A percentile compares a stretch with the other conserved stretches of the same genome.
These are phyloP conservation scores for Phyllostachys edulis DNA, from an alignment of 176 grass and related monocot species.

Conservation along the genomic window DNA sequence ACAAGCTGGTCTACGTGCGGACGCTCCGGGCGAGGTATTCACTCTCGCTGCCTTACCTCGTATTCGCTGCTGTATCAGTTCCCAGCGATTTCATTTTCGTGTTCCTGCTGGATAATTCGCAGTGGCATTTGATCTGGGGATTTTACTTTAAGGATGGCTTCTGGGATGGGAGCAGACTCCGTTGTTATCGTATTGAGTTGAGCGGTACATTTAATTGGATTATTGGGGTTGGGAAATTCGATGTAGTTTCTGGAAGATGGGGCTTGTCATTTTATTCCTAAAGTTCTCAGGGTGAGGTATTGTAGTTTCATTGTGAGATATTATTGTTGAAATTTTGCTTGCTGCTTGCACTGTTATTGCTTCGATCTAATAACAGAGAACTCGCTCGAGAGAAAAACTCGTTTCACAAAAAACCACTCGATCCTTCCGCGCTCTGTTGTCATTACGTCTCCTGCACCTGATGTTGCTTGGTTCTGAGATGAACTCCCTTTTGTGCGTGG, in stretches of 20 bases:
- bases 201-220: not conserved
- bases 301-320: not conserved
- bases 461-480: too few species aligned
- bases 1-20: conserved; percentile 91
- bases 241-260: not conserved
- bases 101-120: not conserved
- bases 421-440: too few species aligned
- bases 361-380: too few species aligned
- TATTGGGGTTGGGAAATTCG: not conserved
- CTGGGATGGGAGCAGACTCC: not conserved
- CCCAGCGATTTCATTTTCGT: not conserved
- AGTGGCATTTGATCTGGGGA: not conserved
- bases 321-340: too few species aligned
- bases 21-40: conserved; percentile 72
- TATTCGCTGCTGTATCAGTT: not conserved
- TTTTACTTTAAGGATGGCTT: not conserved
- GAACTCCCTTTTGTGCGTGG: too few species aligned
- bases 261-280: not conserved
- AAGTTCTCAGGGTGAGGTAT: not conserved
- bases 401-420: too few species aligned
- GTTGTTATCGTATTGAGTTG: not conserved
- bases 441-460: too few species aligned
- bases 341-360: too few species aligned
- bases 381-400: too few species aligned
- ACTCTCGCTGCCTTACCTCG: not conserved